These are phyloP conservation scores for Nigrospora sphaerica DNA, from an alignment of 2,329 filamentous ascomycete species.

Conservation along the genomic window DNA sequence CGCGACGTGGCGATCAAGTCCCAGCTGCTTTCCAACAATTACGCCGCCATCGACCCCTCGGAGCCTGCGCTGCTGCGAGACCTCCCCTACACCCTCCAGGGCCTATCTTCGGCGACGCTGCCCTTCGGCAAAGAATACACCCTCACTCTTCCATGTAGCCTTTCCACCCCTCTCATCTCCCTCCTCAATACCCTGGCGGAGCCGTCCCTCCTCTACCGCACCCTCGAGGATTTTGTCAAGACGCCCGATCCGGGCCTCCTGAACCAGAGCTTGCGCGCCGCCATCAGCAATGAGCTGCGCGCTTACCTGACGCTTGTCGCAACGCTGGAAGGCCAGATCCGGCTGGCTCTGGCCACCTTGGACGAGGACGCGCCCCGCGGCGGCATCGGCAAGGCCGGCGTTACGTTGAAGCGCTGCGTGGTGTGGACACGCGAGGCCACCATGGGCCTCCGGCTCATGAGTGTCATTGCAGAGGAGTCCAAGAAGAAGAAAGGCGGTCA, in stretches of 20 bases:
- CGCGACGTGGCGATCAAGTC: slow-evolving; percentile 51
- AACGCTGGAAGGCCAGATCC: slow-evolving; percentile 86
- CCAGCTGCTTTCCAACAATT: slow-evolving; percentile 49
- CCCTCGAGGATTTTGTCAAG: slow-evolving; percentile 74
- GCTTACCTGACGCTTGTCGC: slow-evolving; percentile 88
- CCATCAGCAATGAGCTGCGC: slow-evolving; percentile 75
- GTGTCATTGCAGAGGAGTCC: slow-evolving; percentile 86
- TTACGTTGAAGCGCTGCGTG: slow-evolving; percentile 90
- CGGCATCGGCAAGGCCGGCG: slow-evolving; percentile 76
- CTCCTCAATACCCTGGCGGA: slow-evolving; percentile 86
- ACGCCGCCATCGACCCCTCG: slow-evolving; percentile 49
- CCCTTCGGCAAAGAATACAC: slow-evolving; percentile 64
- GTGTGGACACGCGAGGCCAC: slow-evolving; percentile 97
- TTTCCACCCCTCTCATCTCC: slow-evolving; percentile 80
- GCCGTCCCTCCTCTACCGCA: slow-evolving; percentile 84
- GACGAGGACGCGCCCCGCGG: slow-evolving; percentile 59
- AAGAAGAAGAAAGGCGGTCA: slow-evolving; percentile 79
- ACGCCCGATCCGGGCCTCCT: slow-evolving; percentile 77
- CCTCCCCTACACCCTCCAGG: slow-evolving; percentile 87
- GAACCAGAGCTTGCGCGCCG: slow-evolving; percentile 83
- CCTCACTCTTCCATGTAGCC: slow-evolving; percentile 67
- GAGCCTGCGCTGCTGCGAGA: slow-evolving; percentile 68
- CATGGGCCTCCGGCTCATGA: slow-evolving; percentile 90
- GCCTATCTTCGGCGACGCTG: slow-evolving; percentile 79
- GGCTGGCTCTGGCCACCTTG: slow-evolving; percentile 70